Evolutionary conservation across 2,329 filamentous ascomycete genomes (phyloP), one percentile per base, ranked within the genome.

Genomic region (Ophiostoma australiae): DNA sequence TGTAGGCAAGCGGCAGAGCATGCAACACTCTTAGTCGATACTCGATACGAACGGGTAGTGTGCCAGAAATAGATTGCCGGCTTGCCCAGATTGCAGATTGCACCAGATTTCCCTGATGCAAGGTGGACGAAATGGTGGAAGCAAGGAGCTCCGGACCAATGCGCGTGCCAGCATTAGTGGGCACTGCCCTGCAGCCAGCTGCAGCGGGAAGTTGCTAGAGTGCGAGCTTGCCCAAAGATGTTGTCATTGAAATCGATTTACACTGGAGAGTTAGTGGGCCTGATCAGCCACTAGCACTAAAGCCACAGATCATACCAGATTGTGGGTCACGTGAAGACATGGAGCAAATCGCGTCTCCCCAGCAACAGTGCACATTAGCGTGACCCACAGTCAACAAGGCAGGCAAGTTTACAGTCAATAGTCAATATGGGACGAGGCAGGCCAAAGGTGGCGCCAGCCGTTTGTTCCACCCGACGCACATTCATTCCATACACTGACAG

Each of bases 331-430:
- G 63, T 66, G 63, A 4, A 20, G 27, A 41, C 55, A 4, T 55
- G 52, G 52, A 58, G n/a, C 68, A 61, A 48, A 35, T n/a, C 70
- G 71, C 71, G 74, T 74, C 74, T 58, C 71, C 70, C 35, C 69
- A 73, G 73, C 74, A 75, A 65, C 66, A 17, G 55, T 7, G 4
- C 17, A 66, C 63, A 44, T 27, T 37, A 67, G n/a, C 58, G 20
- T 37, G 72, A 73, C 70, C 73, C 71, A 58, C 70, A 69, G 70
- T 75, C 68, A 74, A 75, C 73, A 75, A 66, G 70, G 15, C 17
- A 33, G 27, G 27, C 58, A 63, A 63, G 52, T 63, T 63, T 23
- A 23, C 35, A 66, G n/a, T 39, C 63, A 39, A 66, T 17, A 66
- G 33, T 39, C 63, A 66, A 66, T 39, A 66, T 39, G 20, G 58